Percentiles rank a stretch among this genome's conserved stretches.
Evolutionary conservation across 1,139 yeast genomes (phyloP).

Genomic region (Saccharomyces uvarum): DNA sequence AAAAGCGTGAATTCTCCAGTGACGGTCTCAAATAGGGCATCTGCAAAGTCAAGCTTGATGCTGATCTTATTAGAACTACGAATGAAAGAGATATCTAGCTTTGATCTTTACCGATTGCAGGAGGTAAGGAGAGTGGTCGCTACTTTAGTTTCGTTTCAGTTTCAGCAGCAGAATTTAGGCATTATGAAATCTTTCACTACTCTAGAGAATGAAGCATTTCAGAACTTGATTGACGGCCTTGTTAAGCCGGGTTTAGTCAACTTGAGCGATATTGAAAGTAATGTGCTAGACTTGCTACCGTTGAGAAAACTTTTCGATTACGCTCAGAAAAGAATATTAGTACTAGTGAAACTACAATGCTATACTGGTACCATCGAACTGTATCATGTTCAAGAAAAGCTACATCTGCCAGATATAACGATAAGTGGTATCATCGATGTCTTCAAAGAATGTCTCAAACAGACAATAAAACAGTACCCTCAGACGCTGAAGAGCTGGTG

Average conservation of each 20-base stretch:
- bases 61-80: not conserved
- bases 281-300: conserved; percentile 7
- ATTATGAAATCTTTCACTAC: not conserved
- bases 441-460: conserved; percentile 13
- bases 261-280: not conserved
- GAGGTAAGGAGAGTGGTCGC: not conserved
- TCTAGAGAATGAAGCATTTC: not conserved
- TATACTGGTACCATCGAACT: conserved; percentile 13
- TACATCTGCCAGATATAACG: conserved; percentile 8
- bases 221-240: not conserved
- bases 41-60: not conserved
- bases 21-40: not conserved
- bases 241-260: not conserved
- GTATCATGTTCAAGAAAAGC: conserved; percentile 8
- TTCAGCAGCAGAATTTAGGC: conserved; percentile 3
- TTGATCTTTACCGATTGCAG: not conserved
- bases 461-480: conserved; percentile 5
- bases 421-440: conserved; percentile 12
- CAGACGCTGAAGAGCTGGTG: conserved; percentile 15
- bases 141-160: not conserved
- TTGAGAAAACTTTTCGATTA: conserved; percentile 12
- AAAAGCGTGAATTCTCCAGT: not conserved
- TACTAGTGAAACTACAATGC: conserved; percentile 14
- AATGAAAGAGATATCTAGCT: not conserved
- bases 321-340: conserved; percentile 10